Percentiles rank a stretch among this genome's conserved stretches.
These are phyloP conservation scores for Erysimum pusillum DNA, from an alignment of 441 rosid species.

Conservation along the genomic window DNA sequence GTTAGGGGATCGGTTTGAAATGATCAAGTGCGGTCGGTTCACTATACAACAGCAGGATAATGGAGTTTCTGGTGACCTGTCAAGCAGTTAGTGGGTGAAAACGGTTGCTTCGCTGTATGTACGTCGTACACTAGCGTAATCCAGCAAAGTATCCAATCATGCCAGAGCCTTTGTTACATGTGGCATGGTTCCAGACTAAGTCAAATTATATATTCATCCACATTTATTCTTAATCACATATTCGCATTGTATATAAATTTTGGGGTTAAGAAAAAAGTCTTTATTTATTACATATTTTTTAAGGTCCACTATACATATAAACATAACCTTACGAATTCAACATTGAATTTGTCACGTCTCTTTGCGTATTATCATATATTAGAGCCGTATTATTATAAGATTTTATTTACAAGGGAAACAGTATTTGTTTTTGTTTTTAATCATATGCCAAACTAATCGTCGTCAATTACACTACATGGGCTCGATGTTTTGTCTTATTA, in stretches of 20 bases:
- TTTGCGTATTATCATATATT: conserved; percentile 16
- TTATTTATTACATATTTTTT: neutral
- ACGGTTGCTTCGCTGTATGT: conserved; percentile 43
- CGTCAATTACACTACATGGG: conserved; percentile 5
- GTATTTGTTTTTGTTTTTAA: neutral
- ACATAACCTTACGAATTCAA: conserved; percentile 28
- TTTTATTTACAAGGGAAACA: conserved; percentile 7
- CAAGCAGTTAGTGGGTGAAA: conserved; percentile 44
- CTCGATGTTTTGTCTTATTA: conserved; percentile 9
- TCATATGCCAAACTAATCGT: neutral
- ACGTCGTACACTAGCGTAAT: conserved; percentile 41
- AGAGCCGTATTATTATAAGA: neutral
- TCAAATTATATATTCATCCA: conserved; percentile 38
- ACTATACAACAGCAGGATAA: conserved; percentile 6
- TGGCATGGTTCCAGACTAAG: conserved; percentile 42
- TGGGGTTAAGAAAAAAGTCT: neutral
- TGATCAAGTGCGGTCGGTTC: conserved; percentile 17
- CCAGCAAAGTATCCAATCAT: conserved; percentile 49
- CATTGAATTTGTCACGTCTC: conserved; percentile 38
- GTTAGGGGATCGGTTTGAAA: neutral
- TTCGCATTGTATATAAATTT: too few species aligned
- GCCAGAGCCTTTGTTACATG: conserved; percentile 44
- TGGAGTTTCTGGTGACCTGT: conserved; percentile 41
- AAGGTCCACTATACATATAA: conserved; percentile 19
- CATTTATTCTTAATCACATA: conserved; percentile 19